Evolutionary conservation across 495 filamentous ascomycete genomes (phyloP).

Genomic region (Pseudoneurospora amorphoporcata): DNA sequence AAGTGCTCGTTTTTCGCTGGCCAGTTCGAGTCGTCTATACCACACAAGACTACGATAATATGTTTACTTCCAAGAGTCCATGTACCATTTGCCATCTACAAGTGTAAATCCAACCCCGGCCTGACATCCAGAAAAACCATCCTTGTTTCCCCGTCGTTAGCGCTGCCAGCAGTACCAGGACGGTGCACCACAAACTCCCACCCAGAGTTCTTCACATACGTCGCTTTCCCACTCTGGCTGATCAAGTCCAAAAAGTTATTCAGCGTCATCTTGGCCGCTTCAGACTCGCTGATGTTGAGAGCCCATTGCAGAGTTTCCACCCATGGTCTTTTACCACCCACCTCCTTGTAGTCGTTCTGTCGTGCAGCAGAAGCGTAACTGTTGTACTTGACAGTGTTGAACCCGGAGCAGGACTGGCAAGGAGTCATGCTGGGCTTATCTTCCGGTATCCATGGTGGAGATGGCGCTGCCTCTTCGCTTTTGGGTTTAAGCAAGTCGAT

Average conservation of each 20-base stretch:
- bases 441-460: neutral
- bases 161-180: neutral
- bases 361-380: neutral
- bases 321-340: slow-evolving; percentile 1
- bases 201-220: neutral
- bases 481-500: neutral
- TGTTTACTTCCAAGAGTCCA: neutral
- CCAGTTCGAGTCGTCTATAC: neutral
- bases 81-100: neutral
- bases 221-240: neutral
- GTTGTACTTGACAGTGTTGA: slow-evolving; percentile 2
- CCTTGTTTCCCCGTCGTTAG: neutral
- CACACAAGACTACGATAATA: neutral
- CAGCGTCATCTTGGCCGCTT: neutral
- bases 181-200: neutral
- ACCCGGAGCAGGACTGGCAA: neutral
- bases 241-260: neutral
- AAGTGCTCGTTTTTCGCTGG: neutral
- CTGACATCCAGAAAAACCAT: neutral
- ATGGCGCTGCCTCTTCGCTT: neutral
- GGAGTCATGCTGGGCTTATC: neutral
- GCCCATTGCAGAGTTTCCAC: neutral
- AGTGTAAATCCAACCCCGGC: neutral
- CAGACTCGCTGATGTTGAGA: neutral
- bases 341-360: neutral